phyloP scores from a whole-genome alignment of 164 flowering plant species.

The Liquidambar formosana region DNA sequence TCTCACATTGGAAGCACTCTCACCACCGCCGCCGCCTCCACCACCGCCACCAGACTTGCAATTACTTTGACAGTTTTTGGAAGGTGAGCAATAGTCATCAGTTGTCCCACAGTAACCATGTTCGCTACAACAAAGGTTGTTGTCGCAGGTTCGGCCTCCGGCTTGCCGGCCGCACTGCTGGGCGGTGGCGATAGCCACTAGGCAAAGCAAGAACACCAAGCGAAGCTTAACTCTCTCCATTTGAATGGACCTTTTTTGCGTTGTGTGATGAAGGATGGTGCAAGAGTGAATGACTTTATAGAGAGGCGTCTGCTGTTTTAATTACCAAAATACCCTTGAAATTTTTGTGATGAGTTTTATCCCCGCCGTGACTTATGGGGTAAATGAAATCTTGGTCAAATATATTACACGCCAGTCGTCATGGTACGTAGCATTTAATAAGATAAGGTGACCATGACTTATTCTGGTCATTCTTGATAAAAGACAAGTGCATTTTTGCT shows the following conservation, averaged over 20 bases:
- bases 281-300: not conserved
- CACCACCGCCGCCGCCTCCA: conserved; percentile 22
- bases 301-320: no score
- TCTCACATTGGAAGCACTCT: conserved; percentile 37
- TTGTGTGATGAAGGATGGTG: not conserved
- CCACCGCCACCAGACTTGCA: conserved; percentile 18
- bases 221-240: conserved; percentile 2
- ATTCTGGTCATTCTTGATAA: no score
- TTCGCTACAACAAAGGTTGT: conserved; percentile 45
- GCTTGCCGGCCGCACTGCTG: conserved; percentile 43
- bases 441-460: no score
- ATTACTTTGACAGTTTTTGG: conserved; percentile 41
- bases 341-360: no score
- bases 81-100: conserved; percentile 29
- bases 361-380: no score
- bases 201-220: conserved; percentile 10
- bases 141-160: conserved; percentile 34
- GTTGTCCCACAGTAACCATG: conserved; percentile 40
- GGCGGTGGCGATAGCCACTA: conserved; percentile 18
- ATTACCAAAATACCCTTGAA: no score
- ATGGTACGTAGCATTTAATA: no score
- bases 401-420: no score
- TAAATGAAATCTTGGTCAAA: no score
- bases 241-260: not conserved
- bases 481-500: no score